Conservation (phyloP, 495 filamentous ascomycete genomes). For the Evansstolkia leycettana region DNA sequence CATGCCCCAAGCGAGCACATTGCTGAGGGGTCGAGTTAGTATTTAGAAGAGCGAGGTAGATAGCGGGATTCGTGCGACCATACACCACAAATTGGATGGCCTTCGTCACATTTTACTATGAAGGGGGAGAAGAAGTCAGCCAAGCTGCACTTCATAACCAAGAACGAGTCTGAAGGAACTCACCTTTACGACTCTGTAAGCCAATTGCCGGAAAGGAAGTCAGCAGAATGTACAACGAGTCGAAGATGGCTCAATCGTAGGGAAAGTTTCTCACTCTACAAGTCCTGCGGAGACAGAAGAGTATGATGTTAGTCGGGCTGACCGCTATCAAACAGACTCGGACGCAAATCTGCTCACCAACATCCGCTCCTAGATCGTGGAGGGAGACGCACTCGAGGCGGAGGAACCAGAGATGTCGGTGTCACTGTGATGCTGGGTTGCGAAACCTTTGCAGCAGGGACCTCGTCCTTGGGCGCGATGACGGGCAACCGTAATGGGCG, state of each 20-base stretch:
- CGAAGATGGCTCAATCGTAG: background rate
- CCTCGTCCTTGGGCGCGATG: slow-evolving; percentile 37
- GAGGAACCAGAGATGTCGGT: slow-evolving; percentile 18
- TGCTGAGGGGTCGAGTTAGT: slow-evolving; percentile 21
- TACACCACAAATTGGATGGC: slow-evolving; percentile 40
- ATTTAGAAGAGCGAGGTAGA: slow-evolving; percentile 2
- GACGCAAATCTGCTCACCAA: slow-evolving; percentile 27
- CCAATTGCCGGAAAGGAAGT: slow-evolving; percentile 7
- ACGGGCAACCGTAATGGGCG: slow-evolving; percentile 28
- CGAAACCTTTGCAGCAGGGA: slow-evolving; percentile 2
- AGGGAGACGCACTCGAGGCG: slow-evolving; percentile 37
- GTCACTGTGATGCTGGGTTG: slow-evolving; percentile 1
- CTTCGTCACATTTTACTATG: slow-evolving; percentile 41
- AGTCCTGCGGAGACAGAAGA: slow-evolving; percentile 22
- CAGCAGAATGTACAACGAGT: slow-evolving; percentile 4
- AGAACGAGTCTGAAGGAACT: slow-evolving; percentile 9
- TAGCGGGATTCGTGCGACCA: slow-evolving; percentile 8
- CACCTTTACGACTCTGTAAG: slow-evolving; percentile 38
- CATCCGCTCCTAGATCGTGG: slow-evolving; percentile 41
- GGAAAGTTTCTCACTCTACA: slow-evolving; percentile 31
- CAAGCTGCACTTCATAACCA: too few species aligned
- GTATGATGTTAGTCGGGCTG: slow-evolving; percentile 1
- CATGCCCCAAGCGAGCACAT: slow-evolving; percentile 43
- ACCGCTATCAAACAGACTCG: slow-evolving; percentile 1
- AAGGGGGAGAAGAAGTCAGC: slow-evolving; percentile 1